phyloP scores from a whole-genome alignment of 768 basidiomycete species.

The Phlegmacium glaucopus region DNA sequence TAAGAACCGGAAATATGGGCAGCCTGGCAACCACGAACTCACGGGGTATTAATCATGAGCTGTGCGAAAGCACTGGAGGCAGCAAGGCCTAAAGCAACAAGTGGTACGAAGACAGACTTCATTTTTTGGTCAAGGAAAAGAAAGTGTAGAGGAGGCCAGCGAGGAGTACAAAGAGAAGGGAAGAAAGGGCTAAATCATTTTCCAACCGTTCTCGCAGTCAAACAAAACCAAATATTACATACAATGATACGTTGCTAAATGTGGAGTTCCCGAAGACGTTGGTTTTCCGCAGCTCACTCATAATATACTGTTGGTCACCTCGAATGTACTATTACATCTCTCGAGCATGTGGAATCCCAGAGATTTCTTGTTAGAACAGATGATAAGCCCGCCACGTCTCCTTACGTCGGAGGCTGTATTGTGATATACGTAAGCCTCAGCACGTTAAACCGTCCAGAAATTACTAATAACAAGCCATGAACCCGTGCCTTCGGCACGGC shows the following conservation, averaged over 20 bases:
- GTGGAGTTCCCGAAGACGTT: too few relatives aligned
- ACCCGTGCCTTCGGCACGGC: too few relatives aligned
- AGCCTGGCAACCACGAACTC: conserved; percentile 25
- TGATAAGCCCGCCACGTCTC: too few relatives aligned
- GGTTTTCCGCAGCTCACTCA: conserved; percentile 4
- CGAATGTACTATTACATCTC: too few relatives aligned
- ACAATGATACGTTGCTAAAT: too few relatives aligned
- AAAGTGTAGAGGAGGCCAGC: conserved; percentile 19
- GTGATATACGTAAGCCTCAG: too few relatives aligned
- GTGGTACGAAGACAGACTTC: conserved; percentile 41
- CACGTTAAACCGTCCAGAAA: too few relatives aligned
- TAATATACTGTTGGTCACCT: too few relatives aligned
- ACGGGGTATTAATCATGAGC: conserved; percentile 71
- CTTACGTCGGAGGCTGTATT: too few relatives aligned
- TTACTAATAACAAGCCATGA: too few relatives aligned
- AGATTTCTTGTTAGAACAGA: too few relatives aligned
- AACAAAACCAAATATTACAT: conserved; percentile 9
- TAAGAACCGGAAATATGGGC: conserved; percentile 4
- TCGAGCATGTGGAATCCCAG: too few relatives aligned
- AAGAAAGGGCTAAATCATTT: conserved; percentile 21
- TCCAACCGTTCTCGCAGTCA: conserved; percentile 20
- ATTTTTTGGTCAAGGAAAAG: conserved; percentile 34
- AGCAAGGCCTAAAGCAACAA: conserved; percentile 39
- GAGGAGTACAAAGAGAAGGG: conserved; percentile 17
- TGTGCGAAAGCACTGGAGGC: conserved; percentile 44